Conservation (phyloP, 164 flowering plant species). For the Tetracentron sinense region DNA sequence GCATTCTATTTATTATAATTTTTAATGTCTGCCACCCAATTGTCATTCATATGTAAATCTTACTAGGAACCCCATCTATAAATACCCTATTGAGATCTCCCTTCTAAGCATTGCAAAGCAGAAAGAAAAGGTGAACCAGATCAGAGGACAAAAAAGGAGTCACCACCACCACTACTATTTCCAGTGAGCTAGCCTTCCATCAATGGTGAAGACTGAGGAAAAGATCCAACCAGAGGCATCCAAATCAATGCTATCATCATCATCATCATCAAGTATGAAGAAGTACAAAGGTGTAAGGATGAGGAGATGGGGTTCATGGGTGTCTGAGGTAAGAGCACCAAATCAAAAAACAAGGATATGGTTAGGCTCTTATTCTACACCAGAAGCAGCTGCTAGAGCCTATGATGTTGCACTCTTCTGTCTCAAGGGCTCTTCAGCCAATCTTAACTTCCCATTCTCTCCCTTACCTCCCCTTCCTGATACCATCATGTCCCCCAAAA, state of each 20-base stretch:
- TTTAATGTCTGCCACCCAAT: conserved; percentile 48
- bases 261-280: too few species aligned
- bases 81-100: conserved; percentile 13
- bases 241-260: conserved; percentile 21
- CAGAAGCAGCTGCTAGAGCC: conserved; percentile 97
- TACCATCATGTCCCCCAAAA: conserved; percentile 64
- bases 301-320: conserved; percentile 99
- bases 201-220: conserved; percentile 43
- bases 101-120: conserved; percentile 4
- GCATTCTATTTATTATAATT: too few species aligned
- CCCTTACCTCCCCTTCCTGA: conserved; percentile 22
- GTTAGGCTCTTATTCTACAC: conserved; percentile 87
- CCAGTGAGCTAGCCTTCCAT: background rate
- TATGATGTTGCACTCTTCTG: conserved; percentile 93
- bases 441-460: conserved; percentile 72
- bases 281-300: conserved; percentile 92
- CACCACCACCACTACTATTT: background rate
- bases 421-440: conserved; percentile 81
- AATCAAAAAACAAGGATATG: conserved; percentile 89
- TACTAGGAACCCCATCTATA: conserved; percentile 25
- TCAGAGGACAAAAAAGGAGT: background rate
- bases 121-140: conserved; percentile 1
- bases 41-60: conserved; percentile 16
- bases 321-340: conserved; percentile 90
- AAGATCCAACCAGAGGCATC: conserved; percentile 30